These are phyloP conservation scores for Yarrowia sp. DNA, from an alignment of 805 yeast genomes.

Conservation along the genomic window DNA sequence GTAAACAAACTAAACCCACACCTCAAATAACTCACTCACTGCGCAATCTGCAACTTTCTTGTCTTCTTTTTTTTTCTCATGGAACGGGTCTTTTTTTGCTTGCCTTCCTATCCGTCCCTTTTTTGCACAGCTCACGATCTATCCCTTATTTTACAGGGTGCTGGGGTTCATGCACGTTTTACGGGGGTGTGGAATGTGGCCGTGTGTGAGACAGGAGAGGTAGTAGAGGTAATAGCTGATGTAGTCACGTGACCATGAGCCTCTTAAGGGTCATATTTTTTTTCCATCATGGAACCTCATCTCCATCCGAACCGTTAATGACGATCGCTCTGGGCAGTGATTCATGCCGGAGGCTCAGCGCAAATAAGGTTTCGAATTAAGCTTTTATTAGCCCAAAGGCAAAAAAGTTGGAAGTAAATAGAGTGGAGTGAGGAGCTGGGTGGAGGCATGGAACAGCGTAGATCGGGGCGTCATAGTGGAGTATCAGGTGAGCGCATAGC, in stretches of 20 bases:
- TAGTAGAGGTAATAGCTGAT: too few species aligned
- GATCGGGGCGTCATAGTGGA: too few species aligned
- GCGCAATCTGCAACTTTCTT: too few species aligned
- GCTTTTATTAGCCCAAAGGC: background rate
- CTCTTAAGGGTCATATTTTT: background rate
- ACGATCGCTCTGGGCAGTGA: background rate
- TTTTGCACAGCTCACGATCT: background rate
- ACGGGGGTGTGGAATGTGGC: constrained; percentile 6
- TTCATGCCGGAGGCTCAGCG: background rate
- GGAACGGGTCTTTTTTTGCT: background rate
- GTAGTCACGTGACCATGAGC: too few species aligned
- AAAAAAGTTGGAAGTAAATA: background rate
- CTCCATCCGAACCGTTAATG: background rate
- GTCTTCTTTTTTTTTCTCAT: too few species aligned
- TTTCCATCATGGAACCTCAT: background rate
- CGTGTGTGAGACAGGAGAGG: too few species aligned
- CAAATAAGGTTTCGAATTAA: background rate
- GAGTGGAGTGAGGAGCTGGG: background rate
- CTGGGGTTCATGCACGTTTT: constrained; percentile 5
- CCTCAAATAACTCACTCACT: too few species aligned
- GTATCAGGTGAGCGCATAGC: too few species aligned
- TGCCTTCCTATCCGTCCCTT: background rate
- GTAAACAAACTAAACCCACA: too few species aligned
- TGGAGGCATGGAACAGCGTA: background rate
- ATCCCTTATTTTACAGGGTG: background rate